phyloP scores from a whole-genome alignment of 78 protist species.

The Dictyostelium intermedium region DNA sequence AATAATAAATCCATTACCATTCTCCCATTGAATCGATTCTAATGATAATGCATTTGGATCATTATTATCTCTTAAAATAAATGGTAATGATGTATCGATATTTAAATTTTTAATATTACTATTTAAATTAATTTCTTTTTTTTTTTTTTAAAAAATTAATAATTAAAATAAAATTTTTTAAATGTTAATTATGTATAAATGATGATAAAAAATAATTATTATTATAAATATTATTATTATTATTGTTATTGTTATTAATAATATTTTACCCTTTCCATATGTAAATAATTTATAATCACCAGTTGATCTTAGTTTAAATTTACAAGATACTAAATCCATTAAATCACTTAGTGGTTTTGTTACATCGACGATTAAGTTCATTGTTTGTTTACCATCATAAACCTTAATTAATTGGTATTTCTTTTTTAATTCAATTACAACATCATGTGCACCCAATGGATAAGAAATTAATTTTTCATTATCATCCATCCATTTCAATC shows the following conservation, averaged over 20 bases:
- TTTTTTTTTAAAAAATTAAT: background rate
- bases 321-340: slow-evolving; percentile 27
- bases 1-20: background rate
- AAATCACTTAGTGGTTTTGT: slow-evolving; percentile 17
- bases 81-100: slow-evolving; percentile 38
- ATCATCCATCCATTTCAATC: slow-evolving; percentile 65
- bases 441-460: slow-evolving; percentile 37
- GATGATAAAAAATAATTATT: background rate
- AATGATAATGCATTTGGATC: background rate
- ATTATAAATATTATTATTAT: background rate
- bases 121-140: slow-evolving; percentile 5
- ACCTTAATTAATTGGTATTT: slow-evolving; percentile 28
- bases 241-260: too few species aligned
- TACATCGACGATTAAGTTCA: slow-evolving; percentile 7
- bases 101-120: slow-evolving; percentile 8
- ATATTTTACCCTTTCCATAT: slow-evolving; percentile 1
- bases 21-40: background rate
- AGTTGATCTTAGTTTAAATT: slow-evolving; percentile 27
- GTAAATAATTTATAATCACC: slow-evolving; percentile 18
- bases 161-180: background rate
- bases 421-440: slow-evolving; percentile 37
- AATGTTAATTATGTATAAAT: background rate
- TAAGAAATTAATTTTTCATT: slow-evolving; percentile 26
- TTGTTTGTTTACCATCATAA: background rate
- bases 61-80: slow-evolving; percentile 20